Evolutionary conservation across 257 asterid genomes (phyloP).

Genomic region (Lithospermum erythrorhizon): DNA sequence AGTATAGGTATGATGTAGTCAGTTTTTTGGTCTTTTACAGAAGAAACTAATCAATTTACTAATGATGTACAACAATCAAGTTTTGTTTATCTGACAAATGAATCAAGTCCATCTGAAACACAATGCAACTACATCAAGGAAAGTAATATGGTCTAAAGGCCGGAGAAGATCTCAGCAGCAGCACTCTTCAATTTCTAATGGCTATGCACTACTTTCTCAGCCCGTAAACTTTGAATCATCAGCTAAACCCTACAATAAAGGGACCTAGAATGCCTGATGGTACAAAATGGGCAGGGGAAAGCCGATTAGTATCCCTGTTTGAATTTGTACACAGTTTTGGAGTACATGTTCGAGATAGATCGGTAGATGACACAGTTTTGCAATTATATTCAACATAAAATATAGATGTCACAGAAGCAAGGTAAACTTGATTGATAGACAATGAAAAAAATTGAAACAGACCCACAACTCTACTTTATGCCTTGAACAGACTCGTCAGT

Average conservation of each 20-base stretch:
- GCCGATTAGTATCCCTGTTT: slow-evolving; percentile 26
- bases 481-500: no score
- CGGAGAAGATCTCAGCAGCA: slow-evolving; percentile 40
- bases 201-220: slow-evolving; percentile 51
- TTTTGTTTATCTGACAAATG: not conserved
- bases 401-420: no score
- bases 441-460: no score
- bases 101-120: slow-evolving; percentile 2
- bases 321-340: not conserved
- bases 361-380: no score
- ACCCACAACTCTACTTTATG: no score
- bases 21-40: no score
- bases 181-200: slow-evolving; percentile 40
- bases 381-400: no score
- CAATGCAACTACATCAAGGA: slow-evolving; percentile 27
- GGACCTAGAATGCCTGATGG: slow-evolving; percentile 98
- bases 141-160: slow-evolving; percentile 44
- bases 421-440: no score
- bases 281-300: slow-evolving; percentile 87
- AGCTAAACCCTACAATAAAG: slow-evolving; percentile 20
- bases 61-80: no score
- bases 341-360: not conserved
- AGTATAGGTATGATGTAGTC: no score
- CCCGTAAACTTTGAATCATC: slow-evolving; percentile 23
- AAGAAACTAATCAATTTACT: no score